Base-by-base conservation (phyloP, 768 basidiomycete genomes). In the Dentipellis sp. region DNA sequence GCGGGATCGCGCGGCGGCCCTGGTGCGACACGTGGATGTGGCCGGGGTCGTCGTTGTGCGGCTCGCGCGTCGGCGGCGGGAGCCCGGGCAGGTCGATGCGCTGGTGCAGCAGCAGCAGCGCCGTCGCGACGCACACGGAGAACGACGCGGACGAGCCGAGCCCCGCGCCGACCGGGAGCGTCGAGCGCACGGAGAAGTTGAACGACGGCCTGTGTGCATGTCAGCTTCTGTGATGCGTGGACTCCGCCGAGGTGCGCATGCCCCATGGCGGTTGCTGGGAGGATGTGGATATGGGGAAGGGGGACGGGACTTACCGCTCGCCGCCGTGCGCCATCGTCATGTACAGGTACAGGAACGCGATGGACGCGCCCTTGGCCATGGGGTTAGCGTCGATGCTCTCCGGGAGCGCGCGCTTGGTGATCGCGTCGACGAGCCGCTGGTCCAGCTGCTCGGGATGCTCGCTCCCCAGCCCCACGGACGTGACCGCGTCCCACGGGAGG, bases 61-160 rank as follows among this genome's bases (percentile, higher is more conserved):
- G 62, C 22, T 54, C 59, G n/a, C 70, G 69, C 17, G 78, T 73
- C 21, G 74, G 75, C 23, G 70, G 71, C 19, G 81, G 81, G 39
- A 71, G 68, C n/a, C 74, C 64, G n/a, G 82, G 82, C 9, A 80
- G 66, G 45, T 62, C 70, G 65, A 97, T 82, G 60, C 84, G 86
- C 49, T 77, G 74, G 67, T 90, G 82, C 12, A 88, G 76, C 50
- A 94, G 77, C 38, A 97, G 80, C 46, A 95, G 75, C 5, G 90
- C 75, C 1, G 90, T 84, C 10, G 93, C 84, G 47, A 87, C 74
- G 67, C 94, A 97, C 17, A 85, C 82, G 3, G 94, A 97, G 74
- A 87, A 97, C 21, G 97, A 92, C 7, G 97, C 97, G 19, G 94
- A 97, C 11, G 95, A 98, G 21, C 97, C 97, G 50, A 98, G 84